Conservation (phyloP, 345 rosid species). For the Eucalyptus virginea region DNA sequence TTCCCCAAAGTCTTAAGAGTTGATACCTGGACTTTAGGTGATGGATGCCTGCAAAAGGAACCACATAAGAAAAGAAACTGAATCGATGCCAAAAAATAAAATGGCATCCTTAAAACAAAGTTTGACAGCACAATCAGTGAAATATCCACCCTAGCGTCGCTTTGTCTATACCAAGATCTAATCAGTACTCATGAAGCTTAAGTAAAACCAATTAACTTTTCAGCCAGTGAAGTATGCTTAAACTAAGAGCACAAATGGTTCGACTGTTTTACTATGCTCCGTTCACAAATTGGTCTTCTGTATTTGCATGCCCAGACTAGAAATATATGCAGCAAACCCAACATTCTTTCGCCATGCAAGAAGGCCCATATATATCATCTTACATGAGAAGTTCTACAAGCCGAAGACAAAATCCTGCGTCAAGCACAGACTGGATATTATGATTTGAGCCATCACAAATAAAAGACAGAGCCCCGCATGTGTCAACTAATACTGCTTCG, state of each 20-base stretch:
- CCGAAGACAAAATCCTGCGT: slow-evolving; percentile 17
- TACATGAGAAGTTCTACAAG: slow-evolving; percentile 23
- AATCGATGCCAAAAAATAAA: neutral
- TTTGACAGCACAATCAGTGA: neutral
- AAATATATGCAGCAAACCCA: neutral
- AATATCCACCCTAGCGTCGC: neutral
- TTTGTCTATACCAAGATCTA: neutral
- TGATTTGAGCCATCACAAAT: slow-evolving; percentile 23
- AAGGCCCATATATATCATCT: neutral
- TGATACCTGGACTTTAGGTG: slow-evolving; percentile 57
- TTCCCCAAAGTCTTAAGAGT: slow-evolving; percentile 71
- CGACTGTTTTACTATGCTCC: neutral
- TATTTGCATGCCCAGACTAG: neutral
- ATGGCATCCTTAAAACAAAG: neutral
- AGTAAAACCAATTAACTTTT: neutral
- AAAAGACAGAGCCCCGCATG: slow-evolving; percentile 28
- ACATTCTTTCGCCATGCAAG: neutral
- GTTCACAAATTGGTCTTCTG: neutral
- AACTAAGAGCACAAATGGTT: neutral
- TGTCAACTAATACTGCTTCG: slow-evolving; percentile 20
- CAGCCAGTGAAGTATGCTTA: neutral
- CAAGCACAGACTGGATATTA: slow-evolving; percentile 24
- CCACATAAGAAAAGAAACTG: neutral
- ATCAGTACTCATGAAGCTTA: neutral
- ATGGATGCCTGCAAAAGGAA: slow-evolving; percentile 45